These are phyloP conservation scores for Singerocomus rubriflavus DNA, from an alignment of 1,284 basidiomycete genomes.

Conservation along the genomic window DNA sequence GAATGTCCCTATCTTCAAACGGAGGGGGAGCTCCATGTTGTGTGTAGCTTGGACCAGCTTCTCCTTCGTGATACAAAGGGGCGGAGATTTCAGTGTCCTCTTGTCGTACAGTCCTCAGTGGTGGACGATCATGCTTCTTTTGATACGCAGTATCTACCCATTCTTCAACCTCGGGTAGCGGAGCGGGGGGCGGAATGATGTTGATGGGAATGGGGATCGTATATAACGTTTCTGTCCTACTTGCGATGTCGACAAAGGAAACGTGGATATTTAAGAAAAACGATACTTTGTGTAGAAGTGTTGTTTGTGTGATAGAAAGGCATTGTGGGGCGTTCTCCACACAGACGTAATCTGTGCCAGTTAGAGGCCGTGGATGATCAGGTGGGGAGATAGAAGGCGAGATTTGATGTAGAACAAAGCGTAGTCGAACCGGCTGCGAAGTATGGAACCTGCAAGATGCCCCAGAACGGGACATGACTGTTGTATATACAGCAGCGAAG, in stretches of 20 bases:
- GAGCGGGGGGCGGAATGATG: conserved; percentile 68
- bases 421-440: conserved; percentile 59
- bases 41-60: conserved; percentile 69
- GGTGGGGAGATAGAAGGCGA: conserved; percentile 51
- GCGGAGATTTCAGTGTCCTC: conserved; percentile 60
- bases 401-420: conserved; percentile 67
- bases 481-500: conserved; percentile 39
- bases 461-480: conserved; percentile 67
- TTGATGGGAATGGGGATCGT: conserved; percentile 62
- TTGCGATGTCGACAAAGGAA: conserved; percentile 68
- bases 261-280: conserved; percentile 64
- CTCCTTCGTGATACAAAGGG: conserved; percentile 62
- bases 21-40: conserved; percentile 67
- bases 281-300: conserved; percentile 66
- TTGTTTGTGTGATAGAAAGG: conserved; percentile 71
- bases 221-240: conserved; percentile 60
- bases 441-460: conserved; percentile 78
- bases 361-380: conserved; percentile 41
- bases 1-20: conserved; percentile 72
- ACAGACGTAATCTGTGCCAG: conserved; percentile 42
- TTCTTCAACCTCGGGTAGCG: conserved; percentile 68
- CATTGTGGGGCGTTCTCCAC: conserved; percentile 59
- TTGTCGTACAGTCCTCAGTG: conserved; percentile 59
- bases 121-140: conserved; percentile 82
- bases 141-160: conserved; percentile 70